Evolutionary conservation across 1,284 basidiomycete species (phyloP).

Genomic region (Polyporus tsugae): DNA sequence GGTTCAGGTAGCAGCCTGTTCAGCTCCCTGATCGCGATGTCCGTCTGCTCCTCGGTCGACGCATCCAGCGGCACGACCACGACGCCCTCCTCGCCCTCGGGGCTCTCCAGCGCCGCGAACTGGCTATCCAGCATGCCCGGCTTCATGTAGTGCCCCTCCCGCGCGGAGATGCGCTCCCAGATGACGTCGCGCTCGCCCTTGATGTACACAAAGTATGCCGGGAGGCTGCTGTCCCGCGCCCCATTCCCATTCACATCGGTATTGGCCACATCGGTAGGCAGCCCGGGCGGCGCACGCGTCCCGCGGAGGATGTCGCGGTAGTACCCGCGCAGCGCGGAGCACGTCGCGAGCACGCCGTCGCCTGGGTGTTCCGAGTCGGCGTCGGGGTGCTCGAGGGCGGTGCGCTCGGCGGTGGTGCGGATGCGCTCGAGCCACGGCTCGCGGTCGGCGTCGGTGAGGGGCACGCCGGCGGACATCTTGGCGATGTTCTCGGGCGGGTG

Average conservation of each 20-base stretch:
- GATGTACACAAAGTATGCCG: constrained; percentile 87
- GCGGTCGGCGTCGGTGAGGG: constrained; percentile 85
- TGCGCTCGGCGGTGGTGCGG: constrained; percentile 68
- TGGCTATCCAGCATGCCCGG: constrained; percentile 89
- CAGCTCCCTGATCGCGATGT: constrained; percentile 48
- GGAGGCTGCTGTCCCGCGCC: constrained; percentile 45
- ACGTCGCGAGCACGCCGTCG: constrained; percentile 76
- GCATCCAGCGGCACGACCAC: constrained; percentile 69
- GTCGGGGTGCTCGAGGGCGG: constrained; percentile 36
- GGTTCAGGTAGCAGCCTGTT: constrained; percentile 32
- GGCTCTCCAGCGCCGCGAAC: constrained; percentile 81
- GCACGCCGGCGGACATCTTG: constrained; percentile 88
- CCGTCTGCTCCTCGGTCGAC: constrained; percentile 66
- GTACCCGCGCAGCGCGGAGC: constrained; percentile 83
- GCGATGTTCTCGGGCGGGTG: constrained; percentile 86
- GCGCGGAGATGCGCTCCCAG: constrained; percentile 71
- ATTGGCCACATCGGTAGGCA: constrained; percentile 37
- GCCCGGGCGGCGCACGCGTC: constrained; percentile 41
- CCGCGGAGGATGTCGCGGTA: constrained; percentile 89
- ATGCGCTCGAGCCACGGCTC: constrained; percentile 87
- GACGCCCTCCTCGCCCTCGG: constrained; percentile 74
- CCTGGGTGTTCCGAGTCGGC: background rate
- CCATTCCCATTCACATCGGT: constrained; percentile 23
- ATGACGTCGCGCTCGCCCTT: constrained; percentile 73
- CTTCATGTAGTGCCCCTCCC: constrained; percentile 90